Evolutionary conservation across 345 rosid genomes (phyloP), one percentile per base, ranked within the genome.

Genomic region (Ceriops zippeliana): DNA sequence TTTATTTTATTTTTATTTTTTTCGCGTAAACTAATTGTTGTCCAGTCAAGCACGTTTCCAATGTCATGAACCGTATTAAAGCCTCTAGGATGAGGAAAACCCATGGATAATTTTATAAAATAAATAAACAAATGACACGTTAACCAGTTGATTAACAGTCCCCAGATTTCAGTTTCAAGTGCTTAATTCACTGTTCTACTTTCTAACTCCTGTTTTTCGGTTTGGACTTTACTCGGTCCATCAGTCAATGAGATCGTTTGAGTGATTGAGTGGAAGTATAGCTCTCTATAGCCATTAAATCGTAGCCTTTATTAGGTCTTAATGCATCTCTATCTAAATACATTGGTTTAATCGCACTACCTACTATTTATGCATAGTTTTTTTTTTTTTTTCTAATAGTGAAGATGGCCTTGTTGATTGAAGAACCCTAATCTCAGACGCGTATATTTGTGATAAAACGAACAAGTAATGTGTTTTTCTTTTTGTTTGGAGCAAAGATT

Each of bases 11-110:
- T 24, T 20, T 8, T 5, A 20, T 20, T 1, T 19, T 19, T 20
- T 6, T 69, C 24, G 26, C 15, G 2, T 46, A 4, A n/a, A 37
- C 52, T 0, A 31, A 53, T 22, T 17, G 54, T 77, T 58, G 81
- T 19, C 59, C 24, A 75, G 84, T 78, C 84, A 75, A 76, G 56
- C 83, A 79, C 83, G 85, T 71, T 71, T 75, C 60, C 28, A 22
- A 22, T 26, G 59, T 3, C 6, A 9, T 22, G 24, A 54, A 54
- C 22, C 15, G 22, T 26, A 9, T 10, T 26, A 8, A 54, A 42
- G 37, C 16, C 4, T 16, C 27, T 2, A 13, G 26, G 56, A 53
- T 1, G 49, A 71, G n/a, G 3, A 24, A 3, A 68, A 32, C 64
- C 7, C 32, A 15, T 51, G 35, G 61, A 34, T 34, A 34, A 34